These are phyloP conservation scores for Chlorella ohadii DNA, from an alignment of 139 green algal genomes.

Conservation along the genomic window DNA sequence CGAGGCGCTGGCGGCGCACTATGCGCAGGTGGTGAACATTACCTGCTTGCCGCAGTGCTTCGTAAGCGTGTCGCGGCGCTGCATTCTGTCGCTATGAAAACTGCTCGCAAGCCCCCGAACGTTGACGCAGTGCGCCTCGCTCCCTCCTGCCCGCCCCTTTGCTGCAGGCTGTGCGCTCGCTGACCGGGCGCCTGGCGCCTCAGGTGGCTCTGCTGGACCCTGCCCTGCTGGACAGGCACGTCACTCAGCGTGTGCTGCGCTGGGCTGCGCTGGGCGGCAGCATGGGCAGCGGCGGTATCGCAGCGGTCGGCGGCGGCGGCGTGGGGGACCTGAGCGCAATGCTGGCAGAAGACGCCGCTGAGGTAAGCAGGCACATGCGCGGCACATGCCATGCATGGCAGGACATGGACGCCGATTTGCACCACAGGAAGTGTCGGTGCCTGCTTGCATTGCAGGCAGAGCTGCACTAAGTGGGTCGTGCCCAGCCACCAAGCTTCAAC, in stretches of 20 bases:
- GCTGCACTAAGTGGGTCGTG: no score
- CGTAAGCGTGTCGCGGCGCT: no score
- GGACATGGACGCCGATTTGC: no score
- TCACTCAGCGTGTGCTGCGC: constrained; percentile 21
- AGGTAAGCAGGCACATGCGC: constrained; percentile 3
- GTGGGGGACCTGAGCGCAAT: not conserved
- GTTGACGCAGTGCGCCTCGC: no score
- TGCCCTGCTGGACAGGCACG: not conserved
- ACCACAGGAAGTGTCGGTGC: no score
- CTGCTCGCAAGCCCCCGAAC: no score
- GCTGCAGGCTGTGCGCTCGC: constrained; percentile 24
- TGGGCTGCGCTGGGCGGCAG: constrained; percentile 13
- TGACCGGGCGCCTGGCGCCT: constrained; percentile 6
- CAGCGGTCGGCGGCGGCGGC: not conserved
- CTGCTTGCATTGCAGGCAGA: no score
- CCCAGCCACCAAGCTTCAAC: not conserved
- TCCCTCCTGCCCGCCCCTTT: no score
- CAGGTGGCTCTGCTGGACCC: constrained; percentile 18
- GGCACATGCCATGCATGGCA: no score
- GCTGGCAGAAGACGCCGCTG: constrained; percentile 30
- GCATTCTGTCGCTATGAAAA: no score
- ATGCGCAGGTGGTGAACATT: constrained; percentile 16
- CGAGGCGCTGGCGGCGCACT: constrained; percentile 34
- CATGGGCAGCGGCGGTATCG: no score
- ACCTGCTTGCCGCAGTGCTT: no score